phyloP scores from a whole-genome alignment of 495 filamentous ascomycete genomes.

The Podospora bellae-mahoneyi region DNA sequence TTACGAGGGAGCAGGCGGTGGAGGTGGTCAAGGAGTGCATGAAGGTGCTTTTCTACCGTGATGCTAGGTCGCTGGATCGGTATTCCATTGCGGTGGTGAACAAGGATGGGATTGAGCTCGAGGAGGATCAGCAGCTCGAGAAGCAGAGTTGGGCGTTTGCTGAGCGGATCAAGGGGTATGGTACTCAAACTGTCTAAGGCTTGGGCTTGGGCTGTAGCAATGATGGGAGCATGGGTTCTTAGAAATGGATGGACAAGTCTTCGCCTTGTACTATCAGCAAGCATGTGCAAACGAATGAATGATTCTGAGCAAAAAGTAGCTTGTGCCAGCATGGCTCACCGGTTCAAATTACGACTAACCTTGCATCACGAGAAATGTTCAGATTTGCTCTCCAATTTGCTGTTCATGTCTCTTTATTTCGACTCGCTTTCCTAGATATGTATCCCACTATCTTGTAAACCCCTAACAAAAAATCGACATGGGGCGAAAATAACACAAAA shows the following conservation, averaged over 20 bases:
- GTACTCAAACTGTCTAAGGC: slow-evolving; percentile 49
- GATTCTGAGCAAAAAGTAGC: not conserved
- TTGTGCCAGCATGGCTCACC: too few species aligned
- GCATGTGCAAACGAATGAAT: not conserved
- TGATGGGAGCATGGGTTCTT: not conserved
- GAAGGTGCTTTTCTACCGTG: slow-evolving; percentile 97
- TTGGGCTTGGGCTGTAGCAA: not conserved
- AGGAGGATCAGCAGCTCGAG: slow-evolving; percentile 68
- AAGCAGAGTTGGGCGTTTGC: slow-evolving; percentile 97
- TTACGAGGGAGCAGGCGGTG: slow-evolving; percentile 77
- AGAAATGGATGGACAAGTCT: not conserved
- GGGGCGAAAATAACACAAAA: not conserved
- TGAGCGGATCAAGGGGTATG: slow-evolving; percentile 65
- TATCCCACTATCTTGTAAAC: not conserved
- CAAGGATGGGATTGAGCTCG: slow-evolving; percentile 77
- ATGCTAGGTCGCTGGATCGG: slow-evolving; percentile 85
- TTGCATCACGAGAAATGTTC: not conserved
- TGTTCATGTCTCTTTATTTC: not conserved
- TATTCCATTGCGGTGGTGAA: slow-evolving; percentile 90
- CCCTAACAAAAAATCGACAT: not conserved
- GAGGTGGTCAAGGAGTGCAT: slow-evolving; percentile 82
- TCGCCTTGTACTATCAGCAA: too few species aligned
- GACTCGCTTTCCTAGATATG: not conserved
- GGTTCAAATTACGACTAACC: not conserved
- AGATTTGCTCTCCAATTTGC: not conserved